Conservation (phyloP, 2,329 filamentous ascomycete species). For the Nothomitra cinnamomea region DNA sequence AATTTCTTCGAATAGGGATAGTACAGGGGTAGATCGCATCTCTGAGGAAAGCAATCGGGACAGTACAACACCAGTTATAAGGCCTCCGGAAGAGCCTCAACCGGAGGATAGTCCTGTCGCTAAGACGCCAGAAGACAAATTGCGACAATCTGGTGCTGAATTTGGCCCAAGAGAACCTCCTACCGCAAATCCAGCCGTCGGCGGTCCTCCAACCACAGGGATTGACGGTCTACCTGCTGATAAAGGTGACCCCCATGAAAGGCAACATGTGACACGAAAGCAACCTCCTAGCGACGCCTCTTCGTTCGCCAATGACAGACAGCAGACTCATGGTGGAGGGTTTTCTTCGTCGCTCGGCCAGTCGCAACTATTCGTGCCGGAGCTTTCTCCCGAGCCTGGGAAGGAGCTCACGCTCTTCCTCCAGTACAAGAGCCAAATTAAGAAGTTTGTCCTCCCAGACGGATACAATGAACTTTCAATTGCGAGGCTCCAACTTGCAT, state of each 20-base stretch:
- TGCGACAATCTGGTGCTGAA: slow-evolving; percentile 19
- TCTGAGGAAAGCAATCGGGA: slow-evolving; percentile 41
- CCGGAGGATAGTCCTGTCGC: slow-evolving; percentile 28
- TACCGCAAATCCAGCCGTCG: slow-evolving; percentile 17
- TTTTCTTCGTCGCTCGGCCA: slow-evolving; percentile 17
- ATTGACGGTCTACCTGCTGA: not conserved
- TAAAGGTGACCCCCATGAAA: not conserved
- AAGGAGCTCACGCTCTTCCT: slow-evolving; percentile 89
- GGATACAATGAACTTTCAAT: slow-evolving; percentile 73
- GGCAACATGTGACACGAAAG: slow-evolving; percentile 14
- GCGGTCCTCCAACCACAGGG: slow-evolving; percentile 20
- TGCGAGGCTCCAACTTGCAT: slow-evolving; percentile 77
- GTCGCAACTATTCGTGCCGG: slow-evolving; percentile 37
- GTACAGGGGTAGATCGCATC: slow-evolving; percentile 32
- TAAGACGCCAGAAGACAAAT: slow-evolving; percentile 50
- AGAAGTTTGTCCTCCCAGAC: slow-evolving; percentile 81
- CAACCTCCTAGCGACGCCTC: not conserved
- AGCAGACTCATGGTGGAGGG: not conserved
- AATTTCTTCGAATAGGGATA: slow-evolving; percentile 40
- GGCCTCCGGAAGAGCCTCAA: slow-evolving; percentile 19
- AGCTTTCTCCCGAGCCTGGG: slow-evolving; percentile 52
- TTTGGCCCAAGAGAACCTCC: not conserved
- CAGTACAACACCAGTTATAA: slow-evolving; percentile 17
- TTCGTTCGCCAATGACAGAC: not conserved
- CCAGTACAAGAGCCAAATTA: slow-evolving; percentile 93